A percentile compares a stretch with the other conserved stretches of the same genome.
Conservation (phyloP, 108 stramenopile species). For the Nannochloropsis salina region DNA sequence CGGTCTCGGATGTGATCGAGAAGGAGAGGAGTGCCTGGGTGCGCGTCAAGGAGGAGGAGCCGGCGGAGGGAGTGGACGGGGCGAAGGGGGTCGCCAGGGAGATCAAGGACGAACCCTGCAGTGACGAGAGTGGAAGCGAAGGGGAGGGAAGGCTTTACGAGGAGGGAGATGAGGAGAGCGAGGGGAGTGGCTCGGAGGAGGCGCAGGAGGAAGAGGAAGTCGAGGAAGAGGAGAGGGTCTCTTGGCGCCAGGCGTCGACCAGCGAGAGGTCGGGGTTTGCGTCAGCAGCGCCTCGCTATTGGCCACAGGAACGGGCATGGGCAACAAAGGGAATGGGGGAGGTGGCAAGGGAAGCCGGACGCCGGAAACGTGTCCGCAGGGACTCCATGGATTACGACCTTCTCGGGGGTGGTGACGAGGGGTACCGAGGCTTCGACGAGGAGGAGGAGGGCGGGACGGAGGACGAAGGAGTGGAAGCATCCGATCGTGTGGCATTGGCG, state of each 20-base stretch:
- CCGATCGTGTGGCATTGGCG: background rate
- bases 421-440: background rate
- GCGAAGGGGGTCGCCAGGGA: constrained; percentile 31
- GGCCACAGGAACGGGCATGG: background rate
- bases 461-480: background rate
- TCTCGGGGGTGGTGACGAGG: background rate
- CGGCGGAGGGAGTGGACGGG: constrained; percentile 36
- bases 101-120: background rate
- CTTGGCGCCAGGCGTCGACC: background rate
- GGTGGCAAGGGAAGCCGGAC: background rate
- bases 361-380: background rate
- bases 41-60: constrained; percentile 9
- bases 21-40: background rate
- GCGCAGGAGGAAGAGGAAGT: background rate
- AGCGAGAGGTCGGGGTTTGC: background rate
- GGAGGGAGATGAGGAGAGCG: background rate
- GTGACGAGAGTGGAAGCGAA: background rate
- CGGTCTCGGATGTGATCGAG: background rate
- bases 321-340: background rate
- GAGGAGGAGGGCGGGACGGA: constrained; percentile 17
- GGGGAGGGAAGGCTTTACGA: background rate
- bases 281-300: background rate
- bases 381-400: constrained; percentile 5
- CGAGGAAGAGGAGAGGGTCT: background rate
- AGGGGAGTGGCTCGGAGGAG: background rate